These are phyloP conservation scores for Epichloe typhina DNA, from an alignment of 2,329 filamentous ascomycete species.

Conservation along the genomic window DNA sequence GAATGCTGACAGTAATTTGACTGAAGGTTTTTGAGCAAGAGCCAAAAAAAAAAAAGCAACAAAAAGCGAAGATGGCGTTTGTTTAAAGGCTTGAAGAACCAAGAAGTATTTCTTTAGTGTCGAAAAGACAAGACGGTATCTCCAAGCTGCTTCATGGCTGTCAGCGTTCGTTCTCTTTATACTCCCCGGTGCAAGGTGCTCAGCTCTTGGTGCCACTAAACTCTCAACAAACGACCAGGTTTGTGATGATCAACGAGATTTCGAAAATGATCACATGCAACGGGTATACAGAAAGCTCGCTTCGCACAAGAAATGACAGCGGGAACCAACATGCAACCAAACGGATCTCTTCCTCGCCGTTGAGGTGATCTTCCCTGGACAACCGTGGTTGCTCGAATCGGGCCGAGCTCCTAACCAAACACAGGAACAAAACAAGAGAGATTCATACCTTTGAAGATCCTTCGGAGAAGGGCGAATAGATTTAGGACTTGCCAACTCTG, in stretches of 20 bases:
- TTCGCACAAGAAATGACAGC: background rate
- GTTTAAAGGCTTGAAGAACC: background rate
- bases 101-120: background rate
- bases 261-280: background rate
- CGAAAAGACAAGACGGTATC: background rate
- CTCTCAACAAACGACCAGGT: background rate
- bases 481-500: background rate
- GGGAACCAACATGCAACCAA: background rate
- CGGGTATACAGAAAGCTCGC: background rate
- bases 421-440: background rate
- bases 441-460: conserved; percentile 1
- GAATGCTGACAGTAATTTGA: background rate
- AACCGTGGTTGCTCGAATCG: background rate
- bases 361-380: background rate
- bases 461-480: background rate
- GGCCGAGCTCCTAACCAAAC: background rate
- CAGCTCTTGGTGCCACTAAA: background rate
- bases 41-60: background rate
- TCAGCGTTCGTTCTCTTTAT: conserved; percentile 3
- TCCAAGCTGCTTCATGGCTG: background rate
- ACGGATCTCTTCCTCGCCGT: background rate
- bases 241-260: background rate
- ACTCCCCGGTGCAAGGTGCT: background rate
- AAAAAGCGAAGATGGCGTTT: background rate
- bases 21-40: background rate